Conservation (phyloP, 2,329 filamentous ascomycete species). For the Aspergillus uvarum region DNA sequence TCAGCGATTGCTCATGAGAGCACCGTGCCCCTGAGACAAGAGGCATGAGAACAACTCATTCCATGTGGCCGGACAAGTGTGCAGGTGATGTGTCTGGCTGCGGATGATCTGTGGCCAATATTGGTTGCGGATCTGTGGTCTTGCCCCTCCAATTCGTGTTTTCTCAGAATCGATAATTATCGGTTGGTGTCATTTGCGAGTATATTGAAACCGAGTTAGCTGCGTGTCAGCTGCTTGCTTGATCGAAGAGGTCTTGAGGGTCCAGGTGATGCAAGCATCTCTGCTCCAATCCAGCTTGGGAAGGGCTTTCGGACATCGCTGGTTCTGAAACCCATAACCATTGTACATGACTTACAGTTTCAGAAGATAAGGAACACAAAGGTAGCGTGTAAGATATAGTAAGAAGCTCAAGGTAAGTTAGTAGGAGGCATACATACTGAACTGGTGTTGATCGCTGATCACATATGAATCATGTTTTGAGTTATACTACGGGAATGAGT, state of each 20-base stretch:
- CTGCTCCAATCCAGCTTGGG: background rate
- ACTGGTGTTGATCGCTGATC: background rate
- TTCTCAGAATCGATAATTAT: background rate
- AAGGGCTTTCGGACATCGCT: background rate
- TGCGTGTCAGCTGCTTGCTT: slow-evolving; percentile 4
- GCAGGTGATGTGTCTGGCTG: slow-evolving; percentile 12
- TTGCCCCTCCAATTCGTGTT: background rate
- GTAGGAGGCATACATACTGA: background rate
- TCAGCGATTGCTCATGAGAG: background rate
- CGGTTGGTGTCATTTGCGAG: slow-evolving; percentile 10
- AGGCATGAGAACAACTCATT: slow-evolving; percentile 7
- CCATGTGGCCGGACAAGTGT: slow-evolving; percentile 3
- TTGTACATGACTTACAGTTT: background rate
- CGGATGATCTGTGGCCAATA: slow-evolving; percentile 12
- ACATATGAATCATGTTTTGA: background rate
- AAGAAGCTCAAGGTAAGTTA: too few relatives aligned
- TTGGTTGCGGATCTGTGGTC: background rate
- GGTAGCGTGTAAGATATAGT: background rate
- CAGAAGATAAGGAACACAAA: background rate
- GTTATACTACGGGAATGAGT: background rate
- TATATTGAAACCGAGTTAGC: background rate
- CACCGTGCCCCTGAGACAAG: background rate
- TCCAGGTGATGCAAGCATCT: slow-evolving; percentile 1
- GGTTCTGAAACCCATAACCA: background rate
- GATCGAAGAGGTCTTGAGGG: background rate